These are phyloP conservation scores for Saccharomycopsis sp. DNA, from an alignment of 805 yeast species.

Conservation along the genomic window DNA sequence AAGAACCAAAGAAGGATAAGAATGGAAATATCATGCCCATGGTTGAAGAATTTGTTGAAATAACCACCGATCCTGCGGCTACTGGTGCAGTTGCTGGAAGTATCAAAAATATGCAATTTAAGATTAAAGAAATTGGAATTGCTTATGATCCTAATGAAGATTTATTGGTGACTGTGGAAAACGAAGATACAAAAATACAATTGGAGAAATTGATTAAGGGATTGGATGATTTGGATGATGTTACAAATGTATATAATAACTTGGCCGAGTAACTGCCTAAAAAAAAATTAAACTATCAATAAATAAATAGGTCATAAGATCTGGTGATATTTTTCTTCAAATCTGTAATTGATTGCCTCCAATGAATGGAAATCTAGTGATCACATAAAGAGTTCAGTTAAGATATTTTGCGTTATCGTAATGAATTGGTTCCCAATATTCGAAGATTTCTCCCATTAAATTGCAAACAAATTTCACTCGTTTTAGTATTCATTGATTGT, in stretches of 20 bases:
- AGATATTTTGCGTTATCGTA: no score
- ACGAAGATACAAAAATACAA: slow-evolving; percentile 44
- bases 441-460: no score
- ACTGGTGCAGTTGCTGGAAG: slow-evolving; percentile 54
- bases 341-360: no score
- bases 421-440: no score
- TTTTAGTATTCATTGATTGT: no score
- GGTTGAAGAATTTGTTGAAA: slow-evolving; percentile 31
- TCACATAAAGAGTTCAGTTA: no score
- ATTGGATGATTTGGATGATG: slow-evolving; percentile 78
- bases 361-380: no score
- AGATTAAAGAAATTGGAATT: slow-evolving; percentile 64
- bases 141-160: slow-evolving; percentile 61
- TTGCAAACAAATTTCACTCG: no score
- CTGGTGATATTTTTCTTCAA: no score
- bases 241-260: slow-evolving; percentile 73
- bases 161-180: slow-evolving; percentile 44
- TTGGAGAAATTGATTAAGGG: slow-evolving; percentile 51
- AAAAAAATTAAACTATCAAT: no score
- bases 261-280: slow-evolving; percentile 28
- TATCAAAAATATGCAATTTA: slow-evolving; percentile 45
- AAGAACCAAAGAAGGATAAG: slow-evolving; percentile 29
- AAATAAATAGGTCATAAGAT: no score
- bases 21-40: slow-evolving; percentile 12
- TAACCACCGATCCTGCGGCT: slow-evolving; percentile 59